Evolutionary conservation across 495 filamentous ascomycete genomes (phyloP).

Genomic region (Penicillium riverlandense): DNA sequence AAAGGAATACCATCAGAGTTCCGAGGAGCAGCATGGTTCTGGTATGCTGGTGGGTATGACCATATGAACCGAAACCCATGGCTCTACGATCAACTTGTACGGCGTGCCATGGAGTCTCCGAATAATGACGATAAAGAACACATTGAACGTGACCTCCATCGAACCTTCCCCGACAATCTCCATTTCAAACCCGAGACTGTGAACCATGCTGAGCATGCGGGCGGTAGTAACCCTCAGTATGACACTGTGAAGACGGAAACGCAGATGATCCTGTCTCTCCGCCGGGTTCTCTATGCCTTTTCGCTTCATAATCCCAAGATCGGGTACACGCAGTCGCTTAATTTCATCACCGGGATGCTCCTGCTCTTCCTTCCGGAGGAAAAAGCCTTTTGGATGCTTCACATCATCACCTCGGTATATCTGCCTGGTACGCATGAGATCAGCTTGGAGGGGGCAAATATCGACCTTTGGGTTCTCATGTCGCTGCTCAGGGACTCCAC

Average conservation of each 20-base stretch:
- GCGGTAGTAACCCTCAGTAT: slow-evolving; percentile 23
- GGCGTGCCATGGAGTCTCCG: slow-evolving; percentile 53
- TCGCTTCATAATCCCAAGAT: slow-evolving; percentile 81
- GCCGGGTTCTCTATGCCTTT: slow-evolving; percentile 83
- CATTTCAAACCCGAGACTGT: slow-evolving; percentile 70
- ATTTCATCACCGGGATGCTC: slow-evolving; percentile 94
- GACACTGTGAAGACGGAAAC: slow-evolving; percentile 52
- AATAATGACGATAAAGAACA: slow-evolving; percentile 72
- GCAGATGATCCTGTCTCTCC: slow-evolving; percentile 68
- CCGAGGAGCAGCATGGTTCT: slow-evolving; percentile 94
- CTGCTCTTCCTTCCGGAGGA: slow-evolving; percentile 89
- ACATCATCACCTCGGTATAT: slow-evolving; percentile 81
- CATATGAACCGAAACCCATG: slow-evolving; percentile 66
- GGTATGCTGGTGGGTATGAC: slow-evolving; percentile 84
- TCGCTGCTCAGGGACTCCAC: slow-evolving; percentile 71
- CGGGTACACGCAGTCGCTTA: slow-evolving; percentile 94
- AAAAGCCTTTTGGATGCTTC: slow-evolving; percentile 89
- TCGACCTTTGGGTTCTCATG: slow-evolving; percentile 94
- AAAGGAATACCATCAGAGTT: slow-evolving; percentile 95
- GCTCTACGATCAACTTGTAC: slow-evolving; percentile 63
- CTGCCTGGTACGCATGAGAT: slow-evolving; percentile 90
- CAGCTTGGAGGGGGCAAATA: slow-evolving; percentile 85
- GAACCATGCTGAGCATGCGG: slow-evolving; percentile 15
- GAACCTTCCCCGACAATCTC: slow-evolving; percentile 93
- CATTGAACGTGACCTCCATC: slow-evolving; percentile 90